Base-by-base conservation (phyloP, 371 early-diverging fungal species). In the Rhizomucor pusillus region DNA sequence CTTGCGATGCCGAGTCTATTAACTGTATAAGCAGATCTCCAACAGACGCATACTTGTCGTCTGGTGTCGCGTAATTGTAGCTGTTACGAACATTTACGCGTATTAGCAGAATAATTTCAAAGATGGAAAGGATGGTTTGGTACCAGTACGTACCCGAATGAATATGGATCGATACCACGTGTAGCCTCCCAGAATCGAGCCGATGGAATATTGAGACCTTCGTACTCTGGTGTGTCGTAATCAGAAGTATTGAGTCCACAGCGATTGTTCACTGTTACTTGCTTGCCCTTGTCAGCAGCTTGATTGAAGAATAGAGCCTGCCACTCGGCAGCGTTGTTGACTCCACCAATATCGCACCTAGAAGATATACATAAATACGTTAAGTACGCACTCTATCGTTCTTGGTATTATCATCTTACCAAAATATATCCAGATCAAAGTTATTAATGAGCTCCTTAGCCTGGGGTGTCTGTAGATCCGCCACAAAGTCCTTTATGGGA, bases 271-370 rank as follows among this genome's bases (percentile, higher is more conserved):
- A 60, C 51, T 14, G 63, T 52, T 11, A 69, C 69, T 16, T 63
- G 55, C 9, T 35, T 57, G 7, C 55, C 48, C 12, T 64, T 19
- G 19, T 34, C 7, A 23, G 20, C 19, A 1, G 63, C 66, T 6
- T 52, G 10, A 19, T 69, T 69, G 20, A 67, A 63, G 34, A 54
- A 71, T 5, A 53, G 41, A 5, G 60, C 37, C n/a, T 67, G 67
- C 68, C 65, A 71, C 18, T 43, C 49, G 4, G 71, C 60, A 1
- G 71, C 67, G 35, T 71, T 71, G 36, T 71, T 67, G 43, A 67
- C 61, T 5, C 68, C 71, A 29, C 68, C 68, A 20, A 67, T 67
- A 51, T 71, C 71, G 22, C 71, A 71, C 63, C 60, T 60, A 60
- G 18, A 16, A 12, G 33, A n/a, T n/a, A 12, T 12, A 13, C 40